phyloP scores from a whole-genome alignment of 192 early-diverging fungal genomes.

The Gryganskiella cystojenkinii region DNA sequence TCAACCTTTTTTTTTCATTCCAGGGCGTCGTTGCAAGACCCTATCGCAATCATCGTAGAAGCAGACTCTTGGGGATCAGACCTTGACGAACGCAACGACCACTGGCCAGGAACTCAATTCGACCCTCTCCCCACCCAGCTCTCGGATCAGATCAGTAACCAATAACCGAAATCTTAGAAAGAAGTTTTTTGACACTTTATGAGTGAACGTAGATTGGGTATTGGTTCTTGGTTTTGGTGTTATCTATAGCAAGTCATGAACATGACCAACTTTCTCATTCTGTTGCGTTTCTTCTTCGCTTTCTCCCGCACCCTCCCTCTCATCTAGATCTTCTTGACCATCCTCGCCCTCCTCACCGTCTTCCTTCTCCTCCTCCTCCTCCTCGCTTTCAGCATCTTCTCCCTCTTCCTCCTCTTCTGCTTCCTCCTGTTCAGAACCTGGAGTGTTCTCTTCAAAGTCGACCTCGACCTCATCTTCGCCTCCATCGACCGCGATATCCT shows the following conservation, averaged over 20 bases:
- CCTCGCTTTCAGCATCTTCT: background rate
- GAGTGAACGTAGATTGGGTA: no score
- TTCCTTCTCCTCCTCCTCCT: background rate
- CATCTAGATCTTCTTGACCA: conserved; percentile 1
- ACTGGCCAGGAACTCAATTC: no score
- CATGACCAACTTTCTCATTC: conserved; percentile 9
- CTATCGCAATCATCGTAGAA: no score
- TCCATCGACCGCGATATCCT: conserved; percentile 14
- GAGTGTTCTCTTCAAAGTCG: conserved; percentile 21
- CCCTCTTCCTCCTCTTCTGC: conserved; percentile 3
- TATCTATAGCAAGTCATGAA: background rate
- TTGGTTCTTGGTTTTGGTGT: no score
- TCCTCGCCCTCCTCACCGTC: conserved; percentile 1
- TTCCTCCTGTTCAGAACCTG: background rate
- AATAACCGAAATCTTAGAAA: no score
- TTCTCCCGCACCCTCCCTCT: conserved; percentile 9
- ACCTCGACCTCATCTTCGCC: conserved; percentile 31
- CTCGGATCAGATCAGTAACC: no score
- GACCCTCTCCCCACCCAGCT: no score
- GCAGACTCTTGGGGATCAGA: no score
- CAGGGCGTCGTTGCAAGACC: no score
- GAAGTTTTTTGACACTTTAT: no score
- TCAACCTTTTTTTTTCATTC: no score
- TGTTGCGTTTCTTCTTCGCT: conserved; percentile 4
- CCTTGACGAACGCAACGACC: no score